Conservation (phyloP, 768 basidiomycete species). For the Russula compacta region DNA sequence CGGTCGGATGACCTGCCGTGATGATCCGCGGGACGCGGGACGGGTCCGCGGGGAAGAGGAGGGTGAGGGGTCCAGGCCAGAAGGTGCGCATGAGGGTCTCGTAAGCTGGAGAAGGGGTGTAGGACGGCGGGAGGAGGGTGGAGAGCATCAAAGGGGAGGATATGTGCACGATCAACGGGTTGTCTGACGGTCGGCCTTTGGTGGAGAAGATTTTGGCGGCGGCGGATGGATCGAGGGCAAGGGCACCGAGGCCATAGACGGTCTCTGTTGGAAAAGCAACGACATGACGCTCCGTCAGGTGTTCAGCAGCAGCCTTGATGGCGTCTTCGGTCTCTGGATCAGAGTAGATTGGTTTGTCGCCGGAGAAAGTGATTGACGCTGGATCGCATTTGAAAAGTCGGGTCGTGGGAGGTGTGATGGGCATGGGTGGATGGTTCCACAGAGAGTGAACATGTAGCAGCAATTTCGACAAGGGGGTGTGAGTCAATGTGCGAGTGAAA, state of each 20-base stretch:
- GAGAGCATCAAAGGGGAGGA: slow-evolving; percentile 77
- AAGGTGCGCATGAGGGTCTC: slow-evolving; percentile 67
- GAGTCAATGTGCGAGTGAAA: neutral
- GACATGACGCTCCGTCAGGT: slow-evolving; percentile 42
- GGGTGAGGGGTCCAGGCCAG: slow-evolving; percentile 93
- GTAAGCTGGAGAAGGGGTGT: slow-evolving; percentile 56
- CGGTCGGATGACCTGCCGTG: slow-evolving; percentile 70
- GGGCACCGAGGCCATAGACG: slow-evolving; percentile 94
- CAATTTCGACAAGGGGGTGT: neutral
- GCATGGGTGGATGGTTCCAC: neutral
- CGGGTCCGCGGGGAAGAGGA: slow-evolving; percentile 75
- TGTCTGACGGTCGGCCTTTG: slow-evolving; percentile 91
- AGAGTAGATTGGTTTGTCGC: slow-evolving; percentile 40
- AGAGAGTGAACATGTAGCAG: neutral
- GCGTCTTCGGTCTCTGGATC: slow-evolving; percentile 44
- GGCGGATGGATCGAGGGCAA: slow-evolving; percentile 59
- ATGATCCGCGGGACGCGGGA: slow-evolving; percentile 59
- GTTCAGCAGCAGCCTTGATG: slow-evolving; percentile 46
- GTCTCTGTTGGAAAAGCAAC: slow-evolving; percentile 97
- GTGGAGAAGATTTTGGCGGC: slow-evolving; percentile 69
- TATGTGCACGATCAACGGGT: slow-evolving; percentile 96
- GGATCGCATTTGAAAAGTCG: slow-evolving; percentile 55
- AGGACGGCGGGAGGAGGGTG: slow-evolving; percentile 59
- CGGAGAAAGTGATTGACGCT: slow-evolving; percentile 47
- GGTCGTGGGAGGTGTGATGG: slow-evolving; percentile 25